Evolutionary conservation across 2,329 filamentous ascomycete species (phyloP), one percentile per base, ranked within the genome.

Genomic region (Calonectria pseudoreteaudii): DNA sequence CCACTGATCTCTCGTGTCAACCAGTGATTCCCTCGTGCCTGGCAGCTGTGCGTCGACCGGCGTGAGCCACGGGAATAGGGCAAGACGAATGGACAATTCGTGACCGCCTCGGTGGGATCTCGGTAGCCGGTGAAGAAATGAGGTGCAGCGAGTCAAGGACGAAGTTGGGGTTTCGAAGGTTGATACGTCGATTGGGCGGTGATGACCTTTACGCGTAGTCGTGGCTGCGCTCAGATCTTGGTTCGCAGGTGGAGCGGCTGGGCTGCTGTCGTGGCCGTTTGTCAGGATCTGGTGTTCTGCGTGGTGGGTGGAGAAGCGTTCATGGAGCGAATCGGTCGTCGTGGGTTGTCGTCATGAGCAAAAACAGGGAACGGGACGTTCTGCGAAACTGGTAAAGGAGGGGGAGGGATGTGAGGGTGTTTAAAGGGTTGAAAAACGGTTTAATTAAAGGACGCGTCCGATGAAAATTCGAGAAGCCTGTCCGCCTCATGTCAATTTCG

Each of bases 21-120:
- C 75, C 75, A 79, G 75, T 76, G 72, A 71, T 64, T 74, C 68
- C 65, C 14, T 52, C 11, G 72, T 78, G 72, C 74, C 75, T 78
- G 44, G 44, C 66, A 72, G 66, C 20, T 30, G 20, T 26, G 60
- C 68, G 38, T 41, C 49, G 34, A 18, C n/a, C n/a, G 67, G 67
- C 62, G 8, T n/a, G 23, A 30, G 26, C 47, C 58, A 23, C 26
- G 31, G 50, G 49, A 56, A 66, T 31, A 34, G 23, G 31, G 23
- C 49, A 36, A 36, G 16, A 52, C 20, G 56, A 47, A 53, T 34
- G 49, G 34, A 38, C 56, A 30, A 62, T 31, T 60, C 49, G 70
- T 69, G 65, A 66, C 47, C 68, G 67, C 62, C 30, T 70, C 66
- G 44, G 16, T 73, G 47, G 69, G 41, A 70, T 62, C 50, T 69